Evolutionary conservation across 202 grass and related monocot genomes (phyloP), one percentile per base, ranked within the genome.

Genomic region (Saccharum hybrid): DNA sequence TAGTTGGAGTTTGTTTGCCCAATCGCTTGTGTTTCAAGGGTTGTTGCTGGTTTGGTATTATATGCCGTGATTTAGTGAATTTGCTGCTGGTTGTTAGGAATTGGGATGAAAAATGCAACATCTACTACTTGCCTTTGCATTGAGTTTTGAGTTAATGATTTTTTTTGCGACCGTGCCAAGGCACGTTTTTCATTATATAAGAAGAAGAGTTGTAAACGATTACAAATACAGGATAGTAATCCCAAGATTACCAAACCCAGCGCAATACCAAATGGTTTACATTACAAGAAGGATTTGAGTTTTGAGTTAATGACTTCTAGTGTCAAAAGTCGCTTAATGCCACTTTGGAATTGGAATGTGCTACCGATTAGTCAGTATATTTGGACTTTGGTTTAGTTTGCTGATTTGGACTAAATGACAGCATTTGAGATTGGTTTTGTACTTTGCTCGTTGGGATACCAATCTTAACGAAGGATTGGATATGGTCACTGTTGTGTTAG

Each of bases 61-160:
- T 18, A 52, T 18, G 2, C 34, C 57, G 34, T 40, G 62, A 6
- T 41, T 57, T 51, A 10, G 19, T 51, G 40, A 49, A 57, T 71
- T 70, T 71, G 64, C 23, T 72, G 19, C 18, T 71, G 72, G 71
- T 81, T 15, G 87, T 72, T 72, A 66, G 26, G 63, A 70, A 46
- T 37, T 49, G 16, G 31, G 37, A 22, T 69, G 15, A 37, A 38
- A 70, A 67, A 41, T 12, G 28, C 18, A 5, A 41, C 13, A 48
- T 49, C 30, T 85, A 78, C 8, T 21, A 16, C 39, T 1, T 72
- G 43, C 18, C 51, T 54, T 54, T 19, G 16, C 51, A 19, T 54
- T 8, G 52, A n/a, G 52, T 42, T 81, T 74, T 75, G 78, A 71
- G 34, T 36, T 4, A 36, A 36, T 36, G 34, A 36, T 5, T 36